A percentile compares a stretch with the other conserved stretches of the same genome.
Conservation (phyloP, 257 asterid genomes). For the Solanum virginianum region DNA sequence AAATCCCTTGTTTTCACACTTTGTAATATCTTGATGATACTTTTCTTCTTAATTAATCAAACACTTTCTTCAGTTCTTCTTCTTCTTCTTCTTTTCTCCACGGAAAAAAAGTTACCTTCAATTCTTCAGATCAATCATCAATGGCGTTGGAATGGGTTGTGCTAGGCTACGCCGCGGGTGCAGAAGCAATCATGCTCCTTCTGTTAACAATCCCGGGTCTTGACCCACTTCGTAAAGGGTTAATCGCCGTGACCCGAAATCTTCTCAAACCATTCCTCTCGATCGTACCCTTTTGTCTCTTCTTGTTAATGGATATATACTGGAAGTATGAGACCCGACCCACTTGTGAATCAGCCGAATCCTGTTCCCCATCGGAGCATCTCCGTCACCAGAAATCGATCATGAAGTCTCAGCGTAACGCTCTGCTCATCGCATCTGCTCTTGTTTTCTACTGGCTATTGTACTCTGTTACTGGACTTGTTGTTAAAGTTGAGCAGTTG, state of each 20-base stretch:
- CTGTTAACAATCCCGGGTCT: slow-evolving; percentile 88
- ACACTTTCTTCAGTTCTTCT: neutral
- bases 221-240: slow-evolving; percentile 62
- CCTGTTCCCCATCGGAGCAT: slow-evolving; percentile 63
- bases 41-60: neutral
- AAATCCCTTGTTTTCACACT: neutral
- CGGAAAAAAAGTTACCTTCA: neutral
- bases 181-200: slow-evolving; percentile 90
- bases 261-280: slow-evolving; percentile 64
- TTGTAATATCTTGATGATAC: neutral
- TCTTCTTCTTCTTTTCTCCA: neutral
- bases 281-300: slow-evolving; percentile 63
- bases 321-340: slow-evolving; percentile 77
- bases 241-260: slow-evolving; percentile 49
- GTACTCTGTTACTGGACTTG: slow-evolving; percentile 56
- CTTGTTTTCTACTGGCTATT: slow-evolving; percentile 66
- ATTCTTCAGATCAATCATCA: neutral
- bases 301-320: slow-evolving; percentile 64
- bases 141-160: slow-evolving; percentile 98
- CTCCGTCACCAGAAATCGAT: slow-evolving; percentile 77
- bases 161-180: slow-evolving; percentile 86
- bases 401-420: slow-evolving; percentile 76
- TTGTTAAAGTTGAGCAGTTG: slow-evolving; percentile 52
- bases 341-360: slow-evolving; percentile 39
- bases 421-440: slow-evolving; percentile 60